phyloP scores from a whole-genome alignment of 371 early-diverging fungal genomes.

The Thermomucor indicae-seudaticae region DNA sequence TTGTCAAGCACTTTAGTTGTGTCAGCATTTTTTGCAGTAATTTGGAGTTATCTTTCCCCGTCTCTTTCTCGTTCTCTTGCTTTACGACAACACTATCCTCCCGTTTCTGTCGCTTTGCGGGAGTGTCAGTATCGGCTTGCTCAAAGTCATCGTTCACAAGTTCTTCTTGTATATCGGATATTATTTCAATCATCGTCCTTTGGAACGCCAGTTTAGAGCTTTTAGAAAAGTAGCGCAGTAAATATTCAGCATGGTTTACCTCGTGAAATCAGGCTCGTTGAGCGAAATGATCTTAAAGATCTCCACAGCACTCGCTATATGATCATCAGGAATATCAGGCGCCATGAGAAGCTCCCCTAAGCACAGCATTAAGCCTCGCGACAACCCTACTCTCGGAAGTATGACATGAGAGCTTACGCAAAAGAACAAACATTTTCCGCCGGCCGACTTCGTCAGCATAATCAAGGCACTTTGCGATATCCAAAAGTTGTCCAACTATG shows the following conservation, averaged over 20 bases:
- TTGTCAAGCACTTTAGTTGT: constrained; percentile 68
- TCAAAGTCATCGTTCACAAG: background rate
- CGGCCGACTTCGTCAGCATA: constrained; percentile 88
- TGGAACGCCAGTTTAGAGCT: background rate
- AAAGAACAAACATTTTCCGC: constrained; percentile 69
- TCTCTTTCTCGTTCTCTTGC: constrained; percentile 35
- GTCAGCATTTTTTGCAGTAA: constrained; percentile 44
- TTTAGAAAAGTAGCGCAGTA: background rate
- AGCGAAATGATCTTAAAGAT: constrained; percentile 69
- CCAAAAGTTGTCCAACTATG: constrained; percentile 71
- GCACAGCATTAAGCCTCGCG: background rate
- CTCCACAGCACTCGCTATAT: constrained; percentile 65
- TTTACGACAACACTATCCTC: constrained; percentile 12
- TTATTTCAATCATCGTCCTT: constrained; percentile 73
- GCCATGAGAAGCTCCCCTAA: constrained; percentile 65
- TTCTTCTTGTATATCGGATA: constrained; percentile 40
- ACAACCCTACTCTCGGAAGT: background rate
- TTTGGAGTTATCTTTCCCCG: constrained; percentile 12
- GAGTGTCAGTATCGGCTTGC: background rate
- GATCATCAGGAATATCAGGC: constrained; percentile 68
- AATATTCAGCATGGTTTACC: constrained; percentile 23
- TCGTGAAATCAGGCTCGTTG: constrained; percentile 84
- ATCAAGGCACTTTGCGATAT: constrained; percentile 72
- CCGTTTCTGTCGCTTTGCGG: constrained; percentile 11
- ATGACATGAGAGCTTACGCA: constrained; percentile 47